Conservation (phyloP, 2,329 filamentous ascomycete genomes). For the Knufia fluminis region DNA sequence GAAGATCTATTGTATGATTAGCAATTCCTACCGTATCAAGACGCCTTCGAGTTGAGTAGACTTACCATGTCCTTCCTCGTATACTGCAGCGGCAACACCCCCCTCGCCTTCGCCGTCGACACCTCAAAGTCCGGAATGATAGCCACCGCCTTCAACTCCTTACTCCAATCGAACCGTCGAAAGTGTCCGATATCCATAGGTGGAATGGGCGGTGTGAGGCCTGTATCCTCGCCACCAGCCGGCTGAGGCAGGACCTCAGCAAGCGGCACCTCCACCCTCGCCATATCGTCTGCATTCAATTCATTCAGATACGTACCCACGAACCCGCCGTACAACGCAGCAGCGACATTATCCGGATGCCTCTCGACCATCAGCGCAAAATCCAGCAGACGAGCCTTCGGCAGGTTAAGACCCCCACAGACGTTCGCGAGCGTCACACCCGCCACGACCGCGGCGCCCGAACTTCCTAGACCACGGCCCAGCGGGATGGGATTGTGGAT, state of each 20-base stretch:
- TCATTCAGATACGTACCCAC: slow-evolving; percentile 95
- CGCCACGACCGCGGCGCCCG: slow-evolving; percentile 87
- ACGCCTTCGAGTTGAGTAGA: slow-evolving; percentile 22
- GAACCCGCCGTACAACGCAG: slow-evolving; percentile 90
- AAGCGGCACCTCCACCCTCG: slow-evolving; percentile 84
- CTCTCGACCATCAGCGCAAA: slow-evolving; percentile 90
- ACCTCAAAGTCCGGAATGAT: slow-evolving; percentile 96
- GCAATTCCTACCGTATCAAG: neutral
- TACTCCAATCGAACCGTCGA: slow-evolving; percentile 88
- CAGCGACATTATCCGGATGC: slow-evolving; percentile 90
- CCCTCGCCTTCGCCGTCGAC: slow-evolving; percentile 81
- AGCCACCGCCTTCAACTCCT: slow-evolving; percentile 91
- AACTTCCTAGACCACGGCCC: slow-evolving; percentile 86
- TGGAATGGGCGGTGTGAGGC: slow-evolving; percentile 75
- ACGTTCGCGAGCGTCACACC: slow-evolving; percentile 90
- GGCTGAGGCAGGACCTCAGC: slow-evolving; percentile 87
- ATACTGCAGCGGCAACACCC: slow-evolving; percentile 73
- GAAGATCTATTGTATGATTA: slow-evolving; percentile 46
- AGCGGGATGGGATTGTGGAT: slow-evolving; percentile 93
- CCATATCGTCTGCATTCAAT: slow-evolving; percentile 76
- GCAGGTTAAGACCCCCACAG: slow-evolving; percentile 66
- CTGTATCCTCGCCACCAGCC: slow-evolving; percentile 84
- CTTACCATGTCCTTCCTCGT: slow-evolving; percentile 71
- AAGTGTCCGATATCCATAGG: slow-evolving; percentile 89
- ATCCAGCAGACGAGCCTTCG: slow-evolving; percentile 74